These are phyloP conservation scores for Ceratocystis albifundus DNA, from an alignment of 2,329 filamentous ascomycete genomes.

Conservation along the genomic window DNA sequence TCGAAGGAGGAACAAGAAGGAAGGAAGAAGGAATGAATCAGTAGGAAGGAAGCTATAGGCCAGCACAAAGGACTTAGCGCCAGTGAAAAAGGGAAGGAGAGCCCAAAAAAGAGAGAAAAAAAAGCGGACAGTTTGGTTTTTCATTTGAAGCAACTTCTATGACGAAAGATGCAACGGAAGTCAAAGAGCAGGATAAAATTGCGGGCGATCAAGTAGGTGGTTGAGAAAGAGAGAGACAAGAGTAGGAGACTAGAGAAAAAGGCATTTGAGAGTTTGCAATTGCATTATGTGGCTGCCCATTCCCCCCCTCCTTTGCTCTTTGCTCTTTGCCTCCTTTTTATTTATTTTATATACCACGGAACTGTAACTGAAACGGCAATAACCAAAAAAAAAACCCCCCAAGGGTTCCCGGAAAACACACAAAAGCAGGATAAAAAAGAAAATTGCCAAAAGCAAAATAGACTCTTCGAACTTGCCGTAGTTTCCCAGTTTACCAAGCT, in stretches of 20 bases:
- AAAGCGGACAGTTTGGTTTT: neutral
- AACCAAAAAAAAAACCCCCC: neutral
- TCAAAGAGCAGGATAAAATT: neutral
- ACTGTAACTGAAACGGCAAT: conserved; percentile 4
- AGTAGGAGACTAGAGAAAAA: no score
- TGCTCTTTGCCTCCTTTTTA: no score
- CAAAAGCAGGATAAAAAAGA: neutral
- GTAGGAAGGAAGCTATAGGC: neutral
- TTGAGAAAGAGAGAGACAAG: no score
- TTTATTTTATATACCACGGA: neutral
- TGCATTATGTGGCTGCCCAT: no score
- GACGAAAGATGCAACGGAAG: neutral
- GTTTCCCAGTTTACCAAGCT: neutral
- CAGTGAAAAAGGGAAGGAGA: neutral
- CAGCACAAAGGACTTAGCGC: neutral
- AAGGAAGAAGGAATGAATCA: neutral
- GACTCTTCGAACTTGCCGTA: neutral
- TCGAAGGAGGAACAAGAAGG: neutral
- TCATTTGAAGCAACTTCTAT: conserved; percentile 1
- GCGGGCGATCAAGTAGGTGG: no score
- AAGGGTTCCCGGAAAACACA: neutral
- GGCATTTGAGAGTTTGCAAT: no score
- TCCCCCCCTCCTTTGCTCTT: no score
- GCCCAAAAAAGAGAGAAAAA: neutral
- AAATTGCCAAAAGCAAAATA: neutral